These are phyloP conservation scores for Colletotrichum costaricense DNA, from an alignment of 2,329 filamentous ascomycete genomes.

Conservation along the genomic window DNA sequence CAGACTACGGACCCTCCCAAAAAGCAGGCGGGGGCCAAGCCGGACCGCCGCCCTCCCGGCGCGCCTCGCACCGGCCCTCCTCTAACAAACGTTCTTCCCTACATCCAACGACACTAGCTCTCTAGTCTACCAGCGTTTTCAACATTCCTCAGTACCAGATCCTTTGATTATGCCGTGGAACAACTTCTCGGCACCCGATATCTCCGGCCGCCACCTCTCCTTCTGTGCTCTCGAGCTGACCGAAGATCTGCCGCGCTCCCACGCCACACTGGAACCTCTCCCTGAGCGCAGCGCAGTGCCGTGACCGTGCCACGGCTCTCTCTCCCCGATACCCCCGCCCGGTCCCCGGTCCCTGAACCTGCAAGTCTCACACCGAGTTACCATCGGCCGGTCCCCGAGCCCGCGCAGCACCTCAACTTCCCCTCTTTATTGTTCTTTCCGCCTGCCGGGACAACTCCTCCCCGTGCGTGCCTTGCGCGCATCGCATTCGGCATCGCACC, in stretches of 20 bases:
- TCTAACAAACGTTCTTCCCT: background rate
- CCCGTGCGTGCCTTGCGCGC: background rate
- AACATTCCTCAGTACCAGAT: background rate
- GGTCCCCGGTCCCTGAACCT: background rate
- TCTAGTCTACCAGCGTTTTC: background rate
- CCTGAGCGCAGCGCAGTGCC: background rate
- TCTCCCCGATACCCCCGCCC: background rate
- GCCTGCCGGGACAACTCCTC: background rate
- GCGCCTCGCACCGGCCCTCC: slow-evolving; percentile 12
- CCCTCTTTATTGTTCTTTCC: background rate
- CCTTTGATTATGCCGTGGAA: background rate
- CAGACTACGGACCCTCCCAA: background rate
- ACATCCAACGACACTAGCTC: background rate
- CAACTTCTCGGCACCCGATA: background rate
- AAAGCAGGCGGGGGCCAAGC: slow-evolving; percentile 9
- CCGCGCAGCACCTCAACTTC: background rate
- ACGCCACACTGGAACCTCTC: background rate
- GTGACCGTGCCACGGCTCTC: background rate
- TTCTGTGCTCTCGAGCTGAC: background rate
- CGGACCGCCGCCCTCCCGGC: slow-evolving; percentile 22
- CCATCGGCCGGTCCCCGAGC: background rate
- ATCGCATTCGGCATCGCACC: background rate
- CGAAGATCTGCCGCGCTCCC: background rate
- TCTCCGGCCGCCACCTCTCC: background rate
- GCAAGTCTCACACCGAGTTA: slow-evolving; percentile 12